Evolutionary conservation across 139 green algal species (phyloP).

Genomic region (Eudorina sp.): DNA sequence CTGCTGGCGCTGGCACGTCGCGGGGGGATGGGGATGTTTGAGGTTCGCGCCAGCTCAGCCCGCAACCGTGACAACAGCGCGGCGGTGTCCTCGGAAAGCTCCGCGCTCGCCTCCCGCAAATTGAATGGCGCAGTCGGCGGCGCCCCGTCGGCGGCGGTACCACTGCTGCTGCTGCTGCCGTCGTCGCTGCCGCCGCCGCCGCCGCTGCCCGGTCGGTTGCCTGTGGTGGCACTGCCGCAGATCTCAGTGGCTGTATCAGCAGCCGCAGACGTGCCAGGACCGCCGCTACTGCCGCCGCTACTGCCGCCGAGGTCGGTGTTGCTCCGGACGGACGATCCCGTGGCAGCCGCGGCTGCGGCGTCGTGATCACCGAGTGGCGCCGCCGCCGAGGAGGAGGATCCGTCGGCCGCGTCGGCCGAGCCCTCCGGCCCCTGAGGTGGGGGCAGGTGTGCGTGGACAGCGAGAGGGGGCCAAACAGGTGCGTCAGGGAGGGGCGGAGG

Average conservation of each 20-base stretch:
- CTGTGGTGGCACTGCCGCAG: too few relatives aligned
- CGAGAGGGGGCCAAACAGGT: too few relatives aligned
- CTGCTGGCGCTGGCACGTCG: background rate
- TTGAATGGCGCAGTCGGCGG: too few relatives aligned
- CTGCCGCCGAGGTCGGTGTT: background rate
- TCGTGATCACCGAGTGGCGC: background rate
- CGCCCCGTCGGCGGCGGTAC: too few relatives aligned
- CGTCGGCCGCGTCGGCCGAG: too few relatives aligned
- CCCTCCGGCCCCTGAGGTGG: background rate
- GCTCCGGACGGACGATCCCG: background rate
- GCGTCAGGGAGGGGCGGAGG: too few relatives aligned
- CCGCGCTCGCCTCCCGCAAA: background rate
- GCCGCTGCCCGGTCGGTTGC: too few relatives aligned
- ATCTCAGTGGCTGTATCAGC: too few relatives aligned
- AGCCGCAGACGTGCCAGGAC: too few relatives aligned
- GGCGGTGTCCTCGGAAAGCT: slow-evolving; percentile 2
- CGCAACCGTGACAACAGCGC: slow-evolving; percentile 22
- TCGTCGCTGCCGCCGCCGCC: too few relatives aligned
- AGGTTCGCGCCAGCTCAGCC: slow-evolving; percentile 25
- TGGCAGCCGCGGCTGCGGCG: background rate
- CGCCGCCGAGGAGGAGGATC: background rate
- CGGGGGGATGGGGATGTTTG: slow-evolving; percentile 16
- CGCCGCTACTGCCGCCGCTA: background rate
- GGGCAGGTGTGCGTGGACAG: background rate
- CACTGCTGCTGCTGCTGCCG: too few relatives aligned